Evolutionary conservation across 78 protist species (phyloP), one percentile per base, ranked within the genome.

Genomic region (Mantamonas sphyraenae): DNA sequence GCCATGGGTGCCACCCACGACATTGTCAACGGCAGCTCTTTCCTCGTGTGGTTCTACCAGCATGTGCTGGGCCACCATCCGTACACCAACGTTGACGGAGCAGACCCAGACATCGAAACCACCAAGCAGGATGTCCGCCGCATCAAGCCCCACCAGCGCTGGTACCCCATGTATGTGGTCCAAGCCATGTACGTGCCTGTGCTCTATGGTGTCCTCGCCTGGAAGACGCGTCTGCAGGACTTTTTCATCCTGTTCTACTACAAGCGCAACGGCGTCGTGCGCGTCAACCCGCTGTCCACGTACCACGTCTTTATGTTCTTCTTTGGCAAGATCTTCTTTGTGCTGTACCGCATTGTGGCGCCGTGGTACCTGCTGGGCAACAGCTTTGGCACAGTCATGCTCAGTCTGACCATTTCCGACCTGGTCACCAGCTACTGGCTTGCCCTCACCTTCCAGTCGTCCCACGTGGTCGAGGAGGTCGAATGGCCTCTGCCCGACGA

Each of bases 81-180:
- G 16, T 72, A 72, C 77, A 72, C 77, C 10, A 72, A 72, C 51
- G 59, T 72, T 19, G 64, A 62, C n/a, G 77, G 77, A 22, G 70
- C 67, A 19, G 77, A 72, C 37, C 77, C 77, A 7, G 77, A 72
- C 55, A 43, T 72, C n/a, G 77, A 24, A 43, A 47, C 60, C 14
- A 28, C 56, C 45, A 66, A 71, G 0, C 7, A 9, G 7, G 77
- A 72, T 47, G 58, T 72, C 35, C 77, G 77, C n/a, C 64, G 77
- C 37, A 72, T 72, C 60, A 62, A 62, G 51, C 1, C 9, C 20
- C 10, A 17, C 12, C 77, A 72, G 69, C 56, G n/a, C 19, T 72
- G 77, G 77, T 60, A 60, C 45, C 53, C 12, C 12, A 19, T 19
- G 28, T 47, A 47, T 16, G 12, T 47, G 28, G 12, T 19, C 16